Base-by-base conservation (phyloP, 2,329 filamentous ascomycete species). In the Microdochium paspali region DNA sequence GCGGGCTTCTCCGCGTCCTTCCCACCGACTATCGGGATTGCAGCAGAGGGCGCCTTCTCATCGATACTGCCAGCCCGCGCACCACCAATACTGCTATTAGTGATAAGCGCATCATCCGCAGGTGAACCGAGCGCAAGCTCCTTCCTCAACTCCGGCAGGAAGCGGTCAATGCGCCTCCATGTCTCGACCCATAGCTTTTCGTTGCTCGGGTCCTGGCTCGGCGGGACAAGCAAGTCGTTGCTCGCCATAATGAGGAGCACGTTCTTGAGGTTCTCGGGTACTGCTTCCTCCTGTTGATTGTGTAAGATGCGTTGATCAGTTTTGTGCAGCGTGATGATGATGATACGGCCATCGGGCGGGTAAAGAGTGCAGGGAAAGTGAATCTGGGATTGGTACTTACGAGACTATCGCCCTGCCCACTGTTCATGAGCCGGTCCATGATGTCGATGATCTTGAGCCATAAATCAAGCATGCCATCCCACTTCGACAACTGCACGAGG, bases 361-460 rank as follows among this genome's bases (percentile, higher is more conserved):
- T 44, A 31, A 20, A 31, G 15, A 25, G n/a, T n/a, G 26, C 15
- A 30, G 23, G 40, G n/a, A n/a, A n/a, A n/a, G n/a, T n/a, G n/a
- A n/a, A n/a, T n/a, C n/a, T n/a, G n/a, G n/a, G n/a, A n/a, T n/a
- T n/a, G n/a, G n/a, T n/a, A 74, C 84, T 68, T 78, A 90, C 87
- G 61, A 95, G 68, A 58, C 85, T 91, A 59, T 95, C 90, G 23
- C 88, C 88, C 64, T 95, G 90, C 1, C 91, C 91, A 59, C 87
- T 93, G 60, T 96, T 95, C 83, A 96, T 94, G 53, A 98, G 76
- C 23, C 93, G 82, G 64, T 98, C 93, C 80, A 98, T 90, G 47
- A 96, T 87, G 56, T 90, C 89, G 54, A 97, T 79, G 47, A 97
- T 95, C 64, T 85, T 85, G 43, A 93, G 70, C 93, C 93, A 98